Conservation (phyloP, 345 rosid species). For the Lepidium aucheri region DNA sequence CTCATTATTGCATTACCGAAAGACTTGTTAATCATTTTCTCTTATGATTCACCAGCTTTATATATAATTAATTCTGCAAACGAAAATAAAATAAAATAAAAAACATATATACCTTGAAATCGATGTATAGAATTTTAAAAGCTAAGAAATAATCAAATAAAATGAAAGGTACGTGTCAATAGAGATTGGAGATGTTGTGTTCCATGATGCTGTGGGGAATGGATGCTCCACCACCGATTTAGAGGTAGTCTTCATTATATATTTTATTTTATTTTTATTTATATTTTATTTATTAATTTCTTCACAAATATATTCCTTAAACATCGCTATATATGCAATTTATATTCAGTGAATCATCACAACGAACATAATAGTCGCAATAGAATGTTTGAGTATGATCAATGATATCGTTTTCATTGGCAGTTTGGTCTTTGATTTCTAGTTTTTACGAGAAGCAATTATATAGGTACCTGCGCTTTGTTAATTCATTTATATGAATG, state of each 20-base stretch:
- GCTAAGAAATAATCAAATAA: not conserved
- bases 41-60: not conserved
- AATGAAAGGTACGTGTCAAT: slow-evolving; percentile 6
- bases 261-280: not conserved
- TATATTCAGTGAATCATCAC: not conserved
- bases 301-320: not conserved
- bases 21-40: not conserved
- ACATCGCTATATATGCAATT: not conserved
- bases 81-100: not conserved
- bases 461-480: not conserved
- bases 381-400: slow-evolving; percentile 2
- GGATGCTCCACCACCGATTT: slow-evolving; percentile 18
- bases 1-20: not conserved
- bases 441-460: slow-evolving; percentile 3
- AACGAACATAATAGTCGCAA: not conserved
- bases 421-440: slow-evolving; percentile 16
- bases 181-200: not conserved
- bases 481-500: not conserved
- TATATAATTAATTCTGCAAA: not conserved
- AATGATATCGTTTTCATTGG: slow-evolving; percentile 6
- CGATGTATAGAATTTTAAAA: slow-evolving; percentile 6
- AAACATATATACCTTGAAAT: not conserved
- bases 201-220: slow-evolving; percentile 18
- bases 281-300: too few relatives aligned
- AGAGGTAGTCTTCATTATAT: not conserved